Base-by-base conservation (phyloP, 495 filamentous ascomycete genomes). In the Elasticomyces elasticus region DNA sequence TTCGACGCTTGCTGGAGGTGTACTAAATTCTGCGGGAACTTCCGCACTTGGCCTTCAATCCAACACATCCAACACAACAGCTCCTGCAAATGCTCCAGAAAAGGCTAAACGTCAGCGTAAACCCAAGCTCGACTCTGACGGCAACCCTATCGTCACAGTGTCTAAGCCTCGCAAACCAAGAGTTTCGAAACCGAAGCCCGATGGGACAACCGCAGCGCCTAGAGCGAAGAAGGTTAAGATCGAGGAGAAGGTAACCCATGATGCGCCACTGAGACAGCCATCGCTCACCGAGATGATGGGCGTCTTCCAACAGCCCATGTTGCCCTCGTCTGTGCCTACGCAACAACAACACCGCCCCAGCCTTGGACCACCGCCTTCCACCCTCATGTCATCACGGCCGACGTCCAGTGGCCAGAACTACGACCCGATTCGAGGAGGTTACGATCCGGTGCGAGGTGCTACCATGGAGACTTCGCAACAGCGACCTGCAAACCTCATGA, bases 371-470 rank as follows among this genome's bases (percentile, higher is more conserved):
- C 31, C 58, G 1, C 17, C 52, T 10, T 60, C 53, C 61, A 58
- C 50, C 48, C 69, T 66, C 5, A 67, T 71, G 22, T 69, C 65
- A 24, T 64, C 70, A 17, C 69, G 75, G 13, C 71, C 73, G 23
- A 69, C 76, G 2, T 75, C 83, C 0, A 87, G 84, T 61, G 83
- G 87, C 41, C 86, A 86, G 60, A 85, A 84, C 59, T 95, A 88
- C 63, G 89, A 95, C 68, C 89, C 89, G 0, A 84, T 95, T 62
- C 78, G 89, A 41, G n/a, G n/a, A n/a, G 85, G 81, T 7, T 85
- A 87, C 63, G 89, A 95, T 67, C 89, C 89, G 0, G 85, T 95
- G 61, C 78, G 89, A 38, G 85, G 80, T 5, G 85, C 77, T 55
- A 78, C 82, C 51, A 81, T 82, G 61, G 80, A 84, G 71, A 78